Base-by-base conservation (phyloP, 805 yeast genomes). In the Yamadazyma endophytica region DNA sequence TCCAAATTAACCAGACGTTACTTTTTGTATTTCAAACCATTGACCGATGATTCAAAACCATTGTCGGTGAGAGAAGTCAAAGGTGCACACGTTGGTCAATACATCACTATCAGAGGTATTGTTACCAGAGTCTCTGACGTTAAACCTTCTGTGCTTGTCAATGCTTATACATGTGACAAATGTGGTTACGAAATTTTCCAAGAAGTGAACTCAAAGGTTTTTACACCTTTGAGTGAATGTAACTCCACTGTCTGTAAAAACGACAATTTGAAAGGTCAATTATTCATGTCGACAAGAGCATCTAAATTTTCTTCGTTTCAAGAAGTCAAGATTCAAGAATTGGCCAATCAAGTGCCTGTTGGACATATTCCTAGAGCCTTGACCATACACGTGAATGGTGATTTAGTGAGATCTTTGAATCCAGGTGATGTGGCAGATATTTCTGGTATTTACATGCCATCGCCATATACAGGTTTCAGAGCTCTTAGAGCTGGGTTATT, bases 161-260 rank as follows among this genome's bases (percentile, higher is more conserved):
- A 82, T 47, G 97, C 98, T 1, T 94, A 90, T 55, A 86, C 97
- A 5, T 92, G 99, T 64, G 98, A 92, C 55, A 83, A 83, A 48
- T 92, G 99, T 69, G 99, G 98, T 28, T 82, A 75, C 59, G 99
- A 92, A 61, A 79, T 87, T 32, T 92, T 94, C 70, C 97, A 92
- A 64, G 97, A 94, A 56, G 95, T 92, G 43, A 80, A 76, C 43
- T 64, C 89, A 13, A 78, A 79, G 52, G 79, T 84, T 26, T 94
- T 85, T 61, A 79, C 83, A 17, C 99, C 99, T n/a, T 64, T 88
- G 32, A 55, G 67, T 3, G 95, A 88, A 50, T 92, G 99, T 64
- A 77, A 88, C 1, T 84, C 96, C 1, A 72, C 72, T 17, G 79
- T 77, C 43, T 92, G 99, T 66, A 52, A 63, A 34, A 75, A 75